Evolutionary conservation across 371 early-diverging fungal genomes (phyloP), one percentile per base, ranked within the genome.

Genomic region (Mucor circinelloides): DNA sequence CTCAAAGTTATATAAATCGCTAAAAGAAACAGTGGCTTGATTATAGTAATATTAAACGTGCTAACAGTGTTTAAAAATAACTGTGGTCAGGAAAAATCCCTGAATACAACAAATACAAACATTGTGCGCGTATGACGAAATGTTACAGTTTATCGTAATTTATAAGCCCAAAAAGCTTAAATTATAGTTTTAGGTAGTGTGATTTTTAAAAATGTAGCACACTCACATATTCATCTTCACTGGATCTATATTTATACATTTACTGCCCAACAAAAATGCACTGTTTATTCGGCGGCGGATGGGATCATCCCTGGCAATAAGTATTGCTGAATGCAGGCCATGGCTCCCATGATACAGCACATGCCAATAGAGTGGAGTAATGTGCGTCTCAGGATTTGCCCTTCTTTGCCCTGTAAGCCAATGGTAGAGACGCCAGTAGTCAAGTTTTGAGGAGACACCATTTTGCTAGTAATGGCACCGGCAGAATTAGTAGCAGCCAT

Each of bases 341-440:
- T 68, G 0, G 61, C 68, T 17, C 79, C 79, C 30, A 83, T 62
- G 3, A 73, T 36, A 23, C 77, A 73, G 9, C 71, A 75, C 58
- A 80, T 60, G 23, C 74, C 44, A 10, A 80, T 54, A 38, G 79
- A 79, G 52, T 77, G 83, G 0, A 76, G 17, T n/a, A 80, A 68
- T 1, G 81, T 79, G 10, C 72, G 70, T 17, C 79, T 67, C 17
- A 79, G 48, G 1, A 79, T 64, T 3, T 54, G 28, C 0, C 79
- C 77, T 69, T 83, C 79, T 48, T 80, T 67, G 25, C 83, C 83
- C n/a, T 68, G 76, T 21, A 83, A 58, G 8, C 77, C 77, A 65
- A 83, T 80, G 6, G 78, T 80, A 5, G 76, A 73, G 7, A 79
- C 79, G 31, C 83, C 81, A 0, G 79, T 80, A 7, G 71, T 83